Evolutionary conservation across 2,329 filamentous ascomycete genomes (phyloP).

Genomic region (Ophiostoma sp.): DNA sequence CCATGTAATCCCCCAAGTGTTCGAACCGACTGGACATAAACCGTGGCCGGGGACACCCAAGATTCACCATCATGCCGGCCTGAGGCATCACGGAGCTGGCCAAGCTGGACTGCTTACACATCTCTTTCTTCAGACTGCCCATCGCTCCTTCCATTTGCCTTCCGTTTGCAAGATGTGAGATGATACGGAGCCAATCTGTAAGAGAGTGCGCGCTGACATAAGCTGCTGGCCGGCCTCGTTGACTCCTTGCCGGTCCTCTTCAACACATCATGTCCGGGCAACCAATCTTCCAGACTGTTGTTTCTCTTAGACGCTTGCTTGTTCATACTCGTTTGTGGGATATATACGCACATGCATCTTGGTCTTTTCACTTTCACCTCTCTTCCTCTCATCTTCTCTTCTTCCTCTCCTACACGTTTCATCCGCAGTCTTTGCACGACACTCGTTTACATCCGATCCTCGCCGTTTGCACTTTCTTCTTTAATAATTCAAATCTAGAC

Average conservation of each 20-base stretch:
- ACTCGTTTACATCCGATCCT: background rate
- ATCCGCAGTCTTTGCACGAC: background rate
- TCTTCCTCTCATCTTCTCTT: background rate
- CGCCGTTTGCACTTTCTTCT: background rate
- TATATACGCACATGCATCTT: background rate
- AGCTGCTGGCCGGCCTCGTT: background rate
- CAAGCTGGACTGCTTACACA: background rate
- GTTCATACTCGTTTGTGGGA: background rate
- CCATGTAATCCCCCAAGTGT: too few relatives aligned
- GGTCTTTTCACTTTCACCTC: background rate
- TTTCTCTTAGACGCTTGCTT: background rate
- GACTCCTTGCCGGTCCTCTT: background rate
- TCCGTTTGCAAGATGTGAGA: background rate
- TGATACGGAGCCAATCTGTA: background rate
- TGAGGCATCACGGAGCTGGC: background rate
- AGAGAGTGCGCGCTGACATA: background rate
- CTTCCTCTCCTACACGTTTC: background rate
- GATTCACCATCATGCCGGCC: too few relatives aligned
- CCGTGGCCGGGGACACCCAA: too few relatives aligned
- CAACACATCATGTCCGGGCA: background rate
- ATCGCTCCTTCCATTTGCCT: conserved; percentile 4
- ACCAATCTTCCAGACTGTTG: background rate
- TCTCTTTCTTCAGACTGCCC: background rate
- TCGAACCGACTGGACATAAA: too few relatives aligned
- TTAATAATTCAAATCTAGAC: background rate